phyloP scores from a whole-genome alignment of 2,329 filamentous ascomycete genomes.

The Cordyceps militaris region DNA sequence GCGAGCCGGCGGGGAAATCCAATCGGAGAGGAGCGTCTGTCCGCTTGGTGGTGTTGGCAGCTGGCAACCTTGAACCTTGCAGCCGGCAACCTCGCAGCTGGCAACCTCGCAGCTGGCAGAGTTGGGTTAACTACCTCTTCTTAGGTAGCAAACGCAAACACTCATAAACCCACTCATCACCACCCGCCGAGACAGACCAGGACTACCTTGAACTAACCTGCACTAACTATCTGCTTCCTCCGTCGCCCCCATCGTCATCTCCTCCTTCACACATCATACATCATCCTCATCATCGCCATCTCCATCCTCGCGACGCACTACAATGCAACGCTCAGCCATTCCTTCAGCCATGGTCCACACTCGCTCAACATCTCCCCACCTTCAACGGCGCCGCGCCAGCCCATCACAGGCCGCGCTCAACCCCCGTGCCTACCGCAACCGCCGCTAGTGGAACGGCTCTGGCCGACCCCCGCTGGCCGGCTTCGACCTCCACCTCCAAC shows the following conservation, averaged over 20 bases:
- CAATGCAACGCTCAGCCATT: neutral
- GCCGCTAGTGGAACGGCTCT: constrained; percentile 26
- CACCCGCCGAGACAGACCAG: neutral
- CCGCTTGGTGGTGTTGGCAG: neutral
- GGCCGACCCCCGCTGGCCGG: constrained; percentile 4
- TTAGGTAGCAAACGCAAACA: neutral
- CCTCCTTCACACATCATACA: neutral
- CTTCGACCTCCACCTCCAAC: constrained; percentile 10
- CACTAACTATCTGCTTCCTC: neutral
- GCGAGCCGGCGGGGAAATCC: neutral
- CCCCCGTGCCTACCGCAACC: constrained; percentile 26
- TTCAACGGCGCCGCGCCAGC: constrained; percentile 17
- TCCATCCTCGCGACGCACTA: neutral
- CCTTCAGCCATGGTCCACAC: constrained; percentile 9
- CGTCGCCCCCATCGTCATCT: neutral
- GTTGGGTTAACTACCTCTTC: neutral
- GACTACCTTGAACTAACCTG: neutral
- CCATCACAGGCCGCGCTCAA: constrained; percentile 24
- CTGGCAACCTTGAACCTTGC: too few species aligned
- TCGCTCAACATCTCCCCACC: constrained; percentile 9
- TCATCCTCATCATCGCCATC: neutral
- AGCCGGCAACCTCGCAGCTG: neutral
- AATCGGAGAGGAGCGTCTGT: neutral
- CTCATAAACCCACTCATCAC: neutral
- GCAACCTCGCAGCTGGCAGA: neutral